Conservation (phyloP, 2,329 filamentous ascomycete species). For the Chalaropsis thielavioides region DNA sequence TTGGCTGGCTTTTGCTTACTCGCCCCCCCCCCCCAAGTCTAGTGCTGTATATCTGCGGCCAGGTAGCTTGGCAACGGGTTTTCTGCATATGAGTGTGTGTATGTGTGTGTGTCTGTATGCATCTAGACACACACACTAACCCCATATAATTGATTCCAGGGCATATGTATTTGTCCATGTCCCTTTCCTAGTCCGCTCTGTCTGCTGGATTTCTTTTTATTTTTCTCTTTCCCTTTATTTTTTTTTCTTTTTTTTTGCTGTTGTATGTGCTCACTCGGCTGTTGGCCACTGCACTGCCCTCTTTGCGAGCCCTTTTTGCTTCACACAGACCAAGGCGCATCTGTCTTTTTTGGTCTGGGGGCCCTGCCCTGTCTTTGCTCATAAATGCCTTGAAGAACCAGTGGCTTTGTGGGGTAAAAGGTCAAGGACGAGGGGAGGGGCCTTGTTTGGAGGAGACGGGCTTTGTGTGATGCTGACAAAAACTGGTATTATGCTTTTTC, state of each 20-base stretch:
- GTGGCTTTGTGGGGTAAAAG: not conserved
- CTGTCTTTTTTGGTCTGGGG: not conserved
- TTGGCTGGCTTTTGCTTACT: not conserved
- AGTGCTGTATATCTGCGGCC: not conserved
- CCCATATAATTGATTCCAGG: not conserved
- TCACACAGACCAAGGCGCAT: not conserved
- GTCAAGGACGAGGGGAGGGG: not conserved
- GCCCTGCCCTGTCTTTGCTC: not conserved
- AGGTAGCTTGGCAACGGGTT: not conserved
- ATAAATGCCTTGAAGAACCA: not conserved
- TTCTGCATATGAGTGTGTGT: not conserved
- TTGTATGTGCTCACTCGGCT: not conserved
- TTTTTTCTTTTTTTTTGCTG: not conserved
- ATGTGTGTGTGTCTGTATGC: not conserved
- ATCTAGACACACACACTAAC: not conserved
- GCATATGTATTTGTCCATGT: not conserved
- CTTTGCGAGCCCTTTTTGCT: not conserved
- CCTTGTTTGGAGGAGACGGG: not conserved
- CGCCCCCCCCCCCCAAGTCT: not conserved
- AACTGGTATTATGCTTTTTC: too few species aligned
- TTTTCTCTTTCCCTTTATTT: not conserved
- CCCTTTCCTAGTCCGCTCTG: not conserved
- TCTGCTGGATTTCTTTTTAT: not conserved
- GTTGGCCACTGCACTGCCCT: conserved; percentile 6
- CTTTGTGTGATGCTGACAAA: not conserved